These are phyloP conservation scores for Suhomyces yuchorum DNA, from an alignment of 1,139 yeast genomes.

Conservation along the genomic window DNA sequence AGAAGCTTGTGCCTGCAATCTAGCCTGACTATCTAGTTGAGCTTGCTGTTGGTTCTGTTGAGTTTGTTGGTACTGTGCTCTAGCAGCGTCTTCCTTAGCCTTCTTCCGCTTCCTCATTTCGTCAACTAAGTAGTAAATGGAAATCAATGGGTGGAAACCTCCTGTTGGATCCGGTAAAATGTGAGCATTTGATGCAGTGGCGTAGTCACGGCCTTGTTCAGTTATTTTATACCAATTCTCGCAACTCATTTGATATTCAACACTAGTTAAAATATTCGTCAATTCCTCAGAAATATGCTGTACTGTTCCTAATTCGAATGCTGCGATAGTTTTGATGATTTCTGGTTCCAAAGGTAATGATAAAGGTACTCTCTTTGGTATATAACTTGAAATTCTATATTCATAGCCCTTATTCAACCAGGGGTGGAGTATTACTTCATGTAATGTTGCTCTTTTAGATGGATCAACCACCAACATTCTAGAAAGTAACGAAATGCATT, in stretches of 20 bases:
- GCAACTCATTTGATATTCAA: constrained; percentile 66
- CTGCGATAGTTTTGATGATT: constrained; percentile 74
- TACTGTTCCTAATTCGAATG: constrained; percentile 77
- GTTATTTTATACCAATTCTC: constrained; percentile 62
- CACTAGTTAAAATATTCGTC: constrained; percentile 60
- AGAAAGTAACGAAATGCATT: constrained; percentile 79
- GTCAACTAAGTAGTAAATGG: constrained; percentile 81
- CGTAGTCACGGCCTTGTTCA: constrained; percentile 46
- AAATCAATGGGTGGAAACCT: constrained; percentile 85
- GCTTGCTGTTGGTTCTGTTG: constrained; percentile 4
- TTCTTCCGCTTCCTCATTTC: constrained; percentile 77
- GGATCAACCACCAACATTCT: constrained; percentile 95
- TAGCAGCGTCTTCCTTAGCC: constrained; percentile 54
- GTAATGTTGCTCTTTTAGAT: constrained; percentile 70
- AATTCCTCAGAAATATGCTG: constrained; percentile 60
- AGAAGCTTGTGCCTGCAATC: constrained; percentile 9
- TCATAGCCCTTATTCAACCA: constrained; percentile 96
- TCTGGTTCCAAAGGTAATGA: constrained; percentile 69
- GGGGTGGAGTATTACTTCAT: constrained; percentile 83
- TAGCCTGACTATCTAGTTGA: constrained; percentile 4
- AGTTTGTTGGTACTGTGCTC: constrained; percentile 24
- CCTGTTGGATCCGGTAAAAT: constrained; percentile 75
- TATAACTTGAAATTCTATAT: constrained; percentile 64
- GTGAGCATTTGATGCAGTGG: constrained; percentile 42
- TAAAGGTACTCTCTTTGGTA: constrained; percentile 79